Evolutionary conservation across 306 rosid species (phyloP), one percentile per base, ranked within the genome.

Genomic region (Castanopsis chinensis): DNA sequence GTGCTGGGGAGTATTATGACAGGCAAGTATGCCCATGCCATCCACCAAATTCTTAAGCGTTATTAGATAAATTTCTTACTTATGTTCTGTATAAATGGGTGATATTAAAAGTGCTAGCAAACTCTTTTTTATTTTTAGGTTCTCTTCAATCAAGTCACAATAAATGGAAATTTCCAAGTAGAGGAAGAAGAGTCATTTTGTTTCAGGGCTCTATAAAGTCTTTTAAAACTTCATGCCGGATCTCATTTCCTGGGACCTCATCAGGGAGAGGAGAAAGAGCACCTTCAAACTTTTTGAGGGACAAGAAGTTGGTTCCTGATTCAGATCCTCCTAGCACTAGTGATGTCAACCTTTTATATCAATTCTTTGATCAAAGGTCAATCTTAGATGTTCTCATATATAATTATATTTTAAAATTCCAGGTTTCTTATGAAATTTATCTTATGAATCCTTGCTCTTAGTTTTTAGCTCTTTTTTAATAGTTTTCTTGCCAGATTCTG

Each of bases 301-400:
- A 88, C 53, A 94, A 83, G 89, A 90, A 88, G 79, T 73, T 86
- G 67, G 86, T 89, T 86, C 97, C 98, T 60, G 85, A 86, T 78
- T 91, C 98, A 5, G 92, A 94, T 78, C 97, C 98, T 82, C 98
- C 98, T 72, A 91, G 88, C 86, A 74, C 69, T 78, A 81, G 87
- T 77, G 97, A 92, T 74, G 76, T 91, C 35, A 79, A 87, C 69
- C 90, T 86, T 56, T 75, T 94, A 76, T 87, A 94, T 79, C 90
- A 88, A 33, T 88, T 94, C 85, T 80, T 94, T 32, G 87, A 92
- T 69, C 84, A 78, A 72, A 94, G 98, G 98, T 92, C 61, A 27
- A 13, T 83, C 72, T 74, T 30, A 43, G 56, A 20, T 70, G n/a
- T 45, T 4, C 15, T 35, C 32, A 41, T 56, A 2, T 68, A 56